Evolutionary conservation across 1,284 basidiomycete species (phyloP), one percentile per base, ranked within the genome.

Genomic region (Rugosomyces carneus): DNA sequence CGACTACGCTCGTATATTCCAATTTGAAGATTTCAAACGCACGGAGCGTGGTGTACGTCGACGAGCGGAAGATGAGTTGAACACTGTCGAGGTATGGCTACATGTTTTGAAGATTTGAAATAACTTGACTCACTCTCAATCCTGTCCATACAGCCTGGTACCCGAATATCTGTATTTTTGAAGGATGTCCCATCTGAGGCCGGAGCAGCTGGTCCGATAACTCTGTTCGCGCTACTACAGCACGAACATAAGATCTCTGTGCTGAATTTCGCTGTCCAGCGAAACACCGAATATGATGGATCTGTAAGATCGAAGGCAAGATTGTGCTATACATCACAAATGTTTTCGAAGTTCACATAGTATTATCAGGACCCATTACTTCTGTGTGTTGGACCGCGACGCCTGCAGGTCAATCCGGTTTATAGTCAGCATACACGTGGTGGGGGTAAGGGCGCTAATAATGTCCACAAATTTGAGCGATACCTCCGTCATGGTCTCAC

Each of bases 221-320:
- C 87, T 18, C 59, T 95, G 6, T 93, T 95, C 57, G 88, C 87
- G 2, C 73, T 99, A 34, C 70, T 95, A 45, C 85, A 93, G 58
- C 94, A 99, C 63, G 96, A 99, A 60, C 95, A 98, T 72, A 99
- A 99, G 70, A 84, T 89, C 56, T 88, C 93, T 5, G 89, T 95
- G 9, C 71, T 96, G 35, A 92, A 99, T 65, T 96, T 99, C 55
- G 85, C 89, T 8, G 79, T 97, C 1, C 92, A 94, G 62, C 75
- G 96, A 15, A 99, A 99, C 60, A 99, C 95, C 1, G 96, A 99
- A 67, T 98, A 90, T 64, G 77, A 80, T 9, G 90, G 78, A 24
- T 84, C 89, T 6, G 87, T 99, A 13, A 79, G 86, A 51, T 95
- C 94, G 2, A 99, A 99, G 77, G 90, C 89, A 56, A 38, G 9